A percentile compares a stretch with the other conserved stretches of the same genome.
Conservation (phyloP, 2,329 filamentous ascomycete genomes). For the Trichoderma sp. region DNA sequence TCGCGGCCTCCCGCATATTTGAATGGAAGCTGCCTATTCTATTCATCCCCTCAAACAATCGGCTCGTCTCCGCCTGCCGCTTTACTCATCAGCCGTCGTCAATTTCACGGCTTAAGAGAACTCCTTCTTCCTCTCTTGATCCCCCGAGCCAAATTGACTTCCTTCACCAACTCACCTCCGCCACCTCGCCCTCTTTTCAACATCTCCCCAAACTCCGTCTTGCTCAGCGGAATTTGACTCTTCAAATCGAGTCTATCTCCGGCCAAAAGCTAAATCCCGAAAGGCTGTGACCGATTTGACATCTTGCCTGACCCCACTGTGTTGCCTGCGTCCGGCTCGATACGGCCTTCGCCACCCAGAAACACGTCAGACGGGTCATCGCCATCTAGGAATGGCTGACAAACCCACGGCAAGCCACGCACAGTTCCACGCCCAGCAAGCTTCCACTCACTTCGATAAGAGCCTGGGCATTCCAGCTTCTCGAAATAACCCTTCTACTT, state of each 20-base stretch:
- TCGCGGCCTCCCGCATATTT: not conserved
- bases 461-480: constrained; percentile 21
- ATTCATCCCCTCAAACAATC: constrained; percentile 11
- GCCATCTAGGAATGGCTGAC: constrained; percentile 34
- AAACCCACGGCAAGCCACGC: constrained; percentile 32
- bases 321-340: constrained; percentile 18
- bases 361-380: constrained; percentile 23
- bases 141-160: not conserved
- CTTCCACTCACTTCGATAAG: constrained; percentile 35
- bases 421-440: constrained; percentile 22
- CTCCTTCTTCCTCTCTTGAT: not conserved
- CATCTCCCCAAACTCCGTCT: not conserved
- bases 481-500: constrained; percentile 19
- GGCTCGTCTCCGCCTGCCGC: not conserved
- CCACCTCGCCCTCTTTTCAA: not conserved
- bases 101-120: not conserved
- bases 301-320: not conserved
- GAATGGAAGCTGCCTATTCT: constrained; percentile 15
- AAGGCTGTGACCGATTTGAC: constrained; percentile 15
- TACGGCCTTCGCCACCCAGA: constrained; percentile 18
- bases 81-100: not conserved
- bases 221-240: not conserved
- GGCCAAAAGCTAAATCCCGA: constrained; percentile 15
- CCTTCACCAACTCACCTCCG: not conserved
- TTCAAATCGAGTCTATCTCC: constrained; percentile 5